Percentiles rank a stretch among this genome's conserved stretches.
Evolutionary conservation across 2,329 filamentous ascomycete genomes (phyloP).

Genomic region (Thelonectria discophora): DNA sequence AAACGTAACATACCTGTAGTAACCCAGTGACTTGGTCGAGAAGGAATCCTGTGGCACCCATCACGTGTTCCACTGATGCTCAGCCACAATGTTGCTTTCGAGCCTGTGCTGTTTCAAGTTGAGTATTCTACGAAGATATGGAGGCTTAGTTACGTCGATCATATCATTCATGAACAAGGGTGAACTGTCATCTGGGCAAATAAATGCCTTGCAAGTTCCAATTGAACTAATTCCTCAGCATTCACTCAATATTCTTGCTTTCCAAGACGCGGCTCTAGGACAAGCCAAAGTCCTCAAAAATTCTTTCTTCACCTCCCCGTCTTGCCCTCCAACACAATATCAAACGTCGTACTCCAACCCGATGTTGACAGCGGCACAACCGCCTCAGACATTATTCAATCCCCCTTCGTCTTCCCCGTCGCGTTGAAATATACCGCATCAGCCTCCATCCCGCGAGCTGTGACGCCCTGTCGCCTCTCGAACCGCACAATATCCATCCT

Average conservation of each 20-base stretch:
- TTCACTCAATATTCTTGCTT: neutral
- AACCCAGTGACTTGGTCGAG: too few relatives aligned
- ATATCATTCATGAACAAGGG: too few relatives aligned
- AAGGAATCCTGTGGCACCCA: too few relatives aligned
- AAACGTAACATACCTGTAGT: too few relatives aligned
- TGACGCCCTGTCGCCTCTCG: conserved; percentile 7
- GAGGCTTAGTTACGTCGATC: too few relatives aligned
- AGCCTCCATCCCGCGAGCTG: conserved; percentile 7
- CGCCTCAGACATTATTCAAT: conserved; percentile 19
- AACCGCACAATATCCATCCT: conserved; percentile 22
- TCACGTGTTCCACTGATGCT: too few relatives aligned
- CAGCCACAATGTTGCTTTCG: too few relatives aligned
- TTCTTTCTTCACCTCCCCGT: conserved; percentile 13
- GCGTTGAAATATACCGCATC: conserved; percentile 14
- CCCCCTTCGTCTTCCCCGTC: conserved; percentile 9
- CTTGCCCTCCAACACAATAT: conserved; percentile 18
- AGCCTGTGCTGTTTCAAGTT: too few relatives aligned
- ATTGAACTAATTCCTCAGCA: too few relatives aligned
- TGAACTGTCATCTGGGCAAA: too few relatives aligned
- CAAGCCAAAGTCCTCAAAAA: conserved; percentile 27
- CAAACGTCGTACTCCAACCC: conserved; percentile 29
- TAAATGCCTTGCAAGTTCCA: too few relatives aligned
- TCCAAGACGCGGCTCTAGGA: conserved; percentile 3
- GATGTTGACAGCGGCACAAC: conserved; percentile 11
- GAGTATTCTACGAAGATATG: too few relatives aligned